Base-by-base conservation (phyloP, 768 basidiomycete genomes). In the Russula compacta region DNA sequence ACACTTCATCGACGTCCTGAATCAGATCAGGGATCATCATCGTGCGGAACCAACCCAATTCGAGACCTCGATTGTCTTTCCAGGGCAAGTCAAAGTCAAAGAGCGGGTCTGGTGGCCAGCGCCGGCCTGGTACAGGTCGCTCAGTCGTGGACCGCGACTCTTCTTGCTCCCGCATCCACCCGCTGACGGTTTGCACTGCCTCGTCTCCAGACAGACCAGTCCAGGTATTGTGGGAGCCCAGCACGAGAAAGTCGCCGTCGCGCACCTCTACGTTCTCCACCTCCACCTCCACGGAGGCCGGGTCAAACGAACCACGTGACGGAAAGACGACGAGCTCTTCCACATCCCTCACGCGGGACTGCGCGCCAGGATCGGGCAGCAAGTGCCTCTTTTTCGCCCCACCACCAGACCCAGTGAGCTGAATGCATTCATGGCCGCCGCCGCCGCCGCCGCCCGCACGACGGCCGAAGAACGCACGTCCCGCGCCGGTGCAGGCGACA, bases 191-290 rank as follows among this genome's bases (percentile, higher is more conserved):
- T n/a, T 44, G 55, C 10, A 57, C 55, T 0, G 60, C 60, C n/a
- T 52, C 43, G 9, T 56, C 15, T 1, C 60, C 56, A 43, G 33
- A 35, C 36, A 57, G 33, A 40, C 29, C 10, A 1, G n/a, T 7
- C 54, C 60, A 61, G 3, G 53, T 47, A 11, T 12, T 17, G 29
- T 46, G 17, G 7, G 60, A 51, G 1, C 60, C 50, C 17, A 61
- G 43, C n/a, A 61, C 50, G 19, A 57, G 55, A 39, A 61, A 56
- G 32, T 61, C 55, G 10, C 60, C 55, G 21, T 56, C 29, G 49
- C 43, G 44, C n/a, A 61, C 38, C 36, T 61, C 60, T 7, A 57
- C 19, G 29, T 55, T 57, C 29, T 40, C 55, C 35, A 52, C 56
- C 32, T 40, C 55, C 35, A 52, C 56, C 32, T 40, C 29, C 19